Percentiles rank a stretch among this genome's conserved stretches.
phyloP scores from a whole-genome alignment of 179 eudicot species.

The Beta corolliflora region DNA sequence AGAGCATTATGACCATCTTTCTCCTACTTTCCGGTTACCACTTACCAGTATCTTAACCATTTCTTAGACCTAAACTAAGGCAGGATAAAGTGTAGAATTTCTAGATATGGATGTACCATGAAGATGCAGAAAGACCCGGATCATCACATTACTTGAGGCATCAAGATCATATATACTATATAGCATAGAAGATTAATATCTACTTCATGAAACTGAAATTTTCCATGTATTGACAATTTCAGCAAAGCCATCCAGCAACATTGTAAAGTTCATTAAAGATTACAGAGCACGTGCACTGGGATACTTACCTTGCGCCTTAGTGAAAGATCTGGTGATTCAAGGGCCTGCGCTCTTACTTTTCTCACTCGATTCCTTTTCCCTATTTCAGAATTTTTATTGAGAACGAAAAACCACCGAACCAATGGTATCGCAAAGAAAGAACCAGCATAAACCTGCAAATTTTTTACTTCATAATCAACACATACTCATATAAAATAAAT shows the following conservation, averaged over 20 bases:
- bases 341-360: slow-evolving; percentile 61
- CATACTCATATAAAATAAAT: neutral
- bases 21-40: neutral
- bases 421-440: slow-evolving; percentile 93
- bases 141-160: neutral
- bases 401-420: slow-evolving; percentile 69
- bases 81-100: neutral
- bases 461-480: slow-evolving; percentile 15
- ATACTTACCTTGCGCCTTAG: slow-evolving; percentile 77
- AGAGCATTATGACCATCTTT: neutral
- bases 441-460: slow-evolving; percentile 87
- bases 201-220: neutral
- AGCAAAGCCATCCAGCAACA: neutral
- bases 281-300: neutral
- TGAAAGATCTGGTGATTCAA: slow-evolving; percentile 78
- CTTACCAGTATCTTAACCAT: neutral
- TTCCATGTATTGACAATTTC: neutral
- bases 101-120: neutral
- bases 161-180: slow-evolving; percentile 7
- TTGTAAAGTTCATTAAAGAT: neutral
- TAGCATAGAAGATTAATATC: neutral
- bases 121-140: neutral
- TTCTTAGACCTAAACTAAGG: neutral
- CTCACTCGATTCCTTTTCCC: slow-evolving; percentile 74
- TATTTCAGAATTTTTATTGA: slow-evolving; percentile 63